Evolutionary conservation across 2,329 filamentous ascomycete genomes (phyloP).

Genomic region (Aureobasidium pullulans): DNA sequence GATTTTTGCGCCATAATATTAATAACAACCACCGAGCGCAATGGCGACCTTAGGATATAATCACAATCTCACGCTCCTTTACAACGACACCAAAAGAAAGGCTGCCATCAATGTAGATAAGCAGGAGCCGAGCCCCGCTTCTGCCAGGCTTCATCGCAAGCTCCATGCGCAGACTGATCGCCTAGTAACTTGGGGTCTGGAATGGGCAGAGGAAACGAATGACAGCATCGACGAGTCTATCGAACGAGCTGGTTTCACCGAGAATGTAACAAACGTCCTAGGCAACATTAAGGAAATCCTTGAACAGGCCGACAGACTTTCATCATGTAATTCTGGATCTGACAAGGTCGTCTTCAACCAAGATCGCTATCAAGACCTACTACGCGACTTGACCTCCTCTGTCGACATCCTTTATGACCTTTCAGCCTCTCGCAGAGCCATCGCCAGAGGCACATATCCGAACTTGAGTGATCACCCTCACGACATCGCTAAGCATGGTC

Average conservation of each 20-base stretch:
- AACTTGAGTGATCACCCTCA: conserved; percentile 19
- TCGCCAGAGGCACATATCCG: conserved; percentile 30
- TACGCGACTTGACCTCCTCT: conserved; percentile 65
- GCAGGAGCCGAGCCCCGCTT: conserved; percentile 57
- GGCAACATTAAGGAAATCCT: conserved; percentile 73
- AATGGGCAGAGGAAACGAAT: conserved; percentile 61
- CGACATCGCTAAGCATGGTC: conserved; percentile 8
- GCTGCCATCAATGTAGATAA: conserved; percentile 52
- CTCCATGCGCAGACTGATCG: conserved; percentile 74
- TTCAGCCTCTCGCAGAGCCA: conserved; percentile 55
- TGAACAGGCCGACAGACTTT: conserved; percentile 67
- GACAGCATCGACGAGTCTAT: conserved; percentile 64
- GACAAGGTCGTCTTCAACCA: conserved; percentile 52
- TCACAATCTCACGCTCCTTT: conserved; percentile 56
- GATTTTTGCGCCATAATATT: not conserved
- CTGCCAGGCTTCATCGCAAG: conserved; percentile 65
- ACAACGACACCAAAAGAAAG: conserved; percentile 74
- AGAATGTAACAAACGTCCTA: conserved; percentile 72
- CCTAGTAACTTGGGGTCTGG: conserved; percentile 69
- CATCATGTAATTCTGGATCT: conserved; percentile 36
- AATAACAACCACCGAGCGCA: not conserved
- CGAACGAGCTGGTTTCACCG: conserved; percentile 60
- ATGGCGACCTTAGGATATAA: conserved; percentile 9
- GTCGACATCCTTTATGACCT: conserved; percentile 76
- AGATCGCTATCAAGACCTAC: conserved; percentile 64